Evolutionary conservation across 1,284 basidiomycete species (phyloP), one percentile per base, ranked within the genome.

Genomic region (Leccinum laetum): DNA sequence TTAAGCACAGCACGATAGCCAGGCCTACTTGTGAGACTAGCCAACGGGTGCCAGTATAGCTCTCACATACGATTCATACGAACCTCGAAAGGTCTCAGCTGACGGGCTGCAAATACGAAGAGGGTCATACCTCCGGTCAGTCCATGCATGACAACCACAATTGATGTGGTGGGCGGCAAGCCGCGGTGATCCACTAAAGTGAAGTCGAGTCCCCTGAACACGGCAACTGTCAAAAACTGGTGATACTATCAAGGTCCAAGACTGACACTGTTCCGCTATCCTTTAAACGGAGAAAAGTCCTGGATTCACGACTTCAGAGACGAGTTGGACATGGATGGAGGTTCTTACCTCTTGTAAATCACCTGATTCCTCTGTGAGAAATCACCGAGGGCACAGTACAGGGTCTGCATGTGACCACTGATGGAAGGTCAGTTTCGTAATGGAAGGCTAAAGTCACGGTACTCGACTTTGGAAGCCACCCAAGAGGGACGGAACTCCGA

Each of bases 1-100:
- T 97, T 94, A 8, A 98, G 95, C 5, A 94, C 89, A 2, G 87
- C 95, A 68, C 96, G 84, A 76, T 93, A 96, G 6, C 94, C 95
- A 57, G 96, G 81, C 2, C 95, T 95, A 35, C 94, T 69, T 91
- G 79, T 37, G 83, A 81, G 14, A 87, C 83, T 14, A 92, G 85
- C 26, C 86, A 29, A 90, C 89, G 65, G 87, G 89, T 58, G 86
- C 84, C 6, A 97, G 79, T 58, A 97, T 83, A 32, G 92, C 89
- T 66, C 94, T 83, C 53, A 98, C 92, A 73, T 97, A 97, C 18
- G 91, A 85, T 82, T 97, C 96, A 75, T 96, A 87, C 13, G 92
- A 94, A 32, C 94, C 91, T 93, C 68, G 66, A 39, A 56, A 49
- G 41, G 16, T 39, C 35, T 73, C 53, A 72, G 32, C 26, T 26